phyloP scores from a whole-genome alignment of 169 alveolate genomes.

The Cryptosporidium bovis region DNA sequence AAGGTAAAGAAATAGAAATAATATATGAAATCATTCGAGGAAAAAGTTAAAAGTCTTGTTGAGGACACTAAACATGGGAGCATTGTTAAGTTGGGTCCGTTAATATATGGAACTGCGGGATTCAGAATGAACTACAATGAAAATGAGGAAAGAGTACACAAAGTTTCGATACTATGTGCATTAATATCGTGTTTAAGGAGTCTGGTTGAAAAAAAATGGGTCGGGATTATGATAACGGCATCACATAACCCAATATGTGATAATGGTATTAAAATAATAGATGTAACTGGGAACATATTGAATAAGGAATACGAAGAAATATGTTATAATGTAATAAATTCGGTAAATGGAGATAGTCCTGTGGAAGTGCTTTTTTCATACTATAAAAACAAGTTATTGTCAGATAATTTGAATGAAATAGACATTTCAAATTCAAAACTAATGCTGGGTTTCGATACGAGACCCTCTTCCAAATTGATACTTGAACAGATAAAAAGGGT shows the following conservation, averaged over 20 bases:
- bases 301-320: conserved; percentile 82
- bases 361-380: background rate
- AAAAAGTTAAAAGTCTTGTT: background rate
- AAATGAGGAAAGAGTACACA: conserved; percentile 9
- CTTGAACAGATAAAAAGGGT: conserved; percentile 26
- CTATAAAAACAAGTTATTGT: background rate
- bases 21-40: conserved; percentile 27
- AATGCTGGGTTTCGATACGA: conserved; percentile 78
- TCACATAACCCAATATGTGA: conserved; percentile 89
- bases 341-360: conserved; percentile 28
- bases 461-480: conserved; percentile 73
- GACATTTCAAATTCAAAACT: conserved; percentile 47
- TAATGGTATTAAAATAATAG: conserved; percentile 89
- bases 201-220: conserved; percentile 41
- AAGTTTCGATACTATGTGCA: conserved; percentile 60
- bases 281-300: conserved; percentile 88
- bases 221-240: conserved; percentile 94
- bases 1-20: too few species aligned
- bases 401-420: background rate
- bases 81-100: conserved; percentile 32
- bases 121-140: conserved; percentile 61
- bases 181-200: conserved; percentile 58
- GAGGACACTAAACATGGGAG: background rate
- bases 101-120: conserved; percentile 76
- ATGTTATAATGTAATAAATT: conserved; percentile 73